Conservation (phyloP, 2,329 filamentous ascomycete species). For the Diatrype stigma region DNA sequence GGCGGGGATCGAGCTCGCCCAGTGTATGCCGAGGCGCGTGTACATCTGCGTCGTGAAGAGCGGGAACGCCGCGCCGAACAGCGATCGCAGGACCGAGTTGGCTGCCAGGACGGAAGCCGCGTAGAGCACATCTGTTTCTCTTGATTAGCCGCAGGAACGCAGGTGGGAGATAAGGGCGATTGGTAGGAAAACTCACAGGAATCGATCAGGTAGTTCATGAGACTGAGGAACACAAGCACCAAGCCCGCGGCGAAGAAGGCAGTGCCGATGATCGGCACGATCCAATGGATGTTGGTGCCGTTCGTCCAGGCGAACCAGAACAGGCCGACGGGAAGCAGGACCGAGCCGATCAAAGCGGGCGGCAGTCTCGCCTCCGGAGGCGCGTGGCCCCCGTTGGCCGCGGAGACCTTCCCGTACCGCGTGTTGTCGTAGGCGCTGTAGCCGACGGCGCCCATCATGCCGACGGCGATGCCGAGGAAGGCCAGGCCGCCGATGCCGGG, state of each 20-base stretch:
- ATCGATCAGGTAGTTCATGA: constrained; percentile 57
- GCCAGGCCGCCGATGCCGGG: constrained; percentile 58
- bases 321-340: constrained; percentile 59
- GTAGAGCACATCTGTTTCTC: constrained; percentile 58
- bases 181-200: constrained; percentile 28
- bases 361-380: constrained; percentile 64
- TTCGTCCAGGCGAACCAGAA: constrained; percentile 71
- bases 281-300: constrained; percentile 47
- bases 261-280: constrained; percentile 36
- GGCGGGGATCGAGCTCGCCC: constrained; percentile 69
- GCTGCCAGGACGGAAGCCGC: constrained; percentile 62
- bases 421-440: constrained; percentile 55
- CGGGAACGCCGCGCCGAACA: constrained; percentile 59
- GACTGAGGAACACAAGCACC: constrained; percentile 53
- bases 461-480: constrained; percentile 65
- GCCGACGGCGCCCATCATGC: constrained; percentile 56
- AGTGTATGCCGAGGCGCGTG: constrained; percentile 64
- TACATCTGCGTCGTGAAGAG: constrained; percentile 56
- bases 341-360: constrained; percentile 56
- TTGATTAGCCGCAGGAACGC: constrained; percentile 26
- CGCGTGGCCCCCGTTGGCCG: constrained; percentile 47
- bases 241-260: constrained; percentile 35
- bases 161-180: neutral
- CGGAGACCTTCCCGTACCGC: constrained; percentile 44
- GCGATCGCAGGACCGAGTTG: constrained; percentile 54